Conservation (phyloP, 139 green algal genomes). For the Diplosphaera chodatii region DNA sequence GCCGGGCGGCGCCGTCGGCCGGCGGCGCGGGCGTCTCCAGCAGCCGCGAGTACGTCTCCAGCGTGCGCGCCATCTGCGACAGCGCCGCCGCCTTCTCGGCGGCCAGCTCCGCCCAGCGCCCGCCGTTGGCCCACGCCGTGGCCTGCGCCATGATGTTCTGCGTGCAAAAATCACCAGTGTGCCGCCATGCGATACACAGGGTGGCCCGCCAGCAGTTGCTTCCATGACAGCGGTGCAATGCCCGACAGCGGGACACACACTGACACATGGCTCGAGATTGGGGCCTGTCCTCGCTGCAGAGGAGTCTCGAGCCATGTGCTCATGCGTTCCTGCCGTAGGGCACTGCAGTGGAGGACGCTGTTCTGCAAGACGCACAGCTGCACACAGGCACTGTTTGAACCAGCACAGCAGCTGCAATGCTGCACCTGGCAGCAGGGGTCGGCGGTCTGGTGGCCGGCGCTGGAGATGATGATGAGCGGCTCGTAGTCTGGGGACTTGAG, state of each 20-base stretch:
- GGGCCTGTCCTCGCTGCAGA: no score
- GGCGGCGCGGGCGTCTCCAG: slow-evolving; percentile 48
- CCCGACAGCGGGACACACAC: no score
- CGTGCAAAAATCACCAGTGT: no score
- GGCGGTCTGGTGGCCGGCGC: slow-evolving; percentile 26
- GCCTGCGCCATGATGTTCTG: slow-evolving; percentile 10
- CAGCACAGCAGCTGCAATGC: no score
- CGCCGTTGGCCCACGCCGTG: slow-evolving; percentile 29
- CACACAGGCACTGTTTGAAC: no score
- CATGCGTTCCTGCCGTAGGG: no score
- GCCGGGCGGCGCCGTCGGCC: slow-evolving; percentile 41
- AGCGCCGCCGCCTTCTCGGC: slow-evolving; percentile 53
- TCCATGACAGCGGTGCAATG: no score
- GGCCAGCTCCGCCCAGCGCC: slow-evolving; percentile 34
- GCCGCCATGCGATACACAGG: no score
- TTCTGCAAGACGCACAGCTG: not conserved
- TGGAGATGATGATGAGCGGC: slow-evolving; percentile 49
- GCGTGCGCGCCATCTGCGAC: slow-evolving; percentile 38
- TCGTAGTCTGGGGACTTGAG: slow-evolving; percentile 34
- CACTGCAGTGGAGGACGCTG: no score
- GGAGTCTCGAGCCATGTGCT: no score
- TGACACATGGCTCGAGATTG: no score
- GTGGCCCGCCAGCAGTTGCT: no score
- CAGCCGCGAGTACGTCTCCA: slow-evolving; percentile 53
- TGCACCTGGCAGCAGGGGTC: slow-evolving; percentile 47